phyloP scores from a whole-genome alignment of 2,329 filamentous ascomycete species.

The Xylaria sp. region DNA sequence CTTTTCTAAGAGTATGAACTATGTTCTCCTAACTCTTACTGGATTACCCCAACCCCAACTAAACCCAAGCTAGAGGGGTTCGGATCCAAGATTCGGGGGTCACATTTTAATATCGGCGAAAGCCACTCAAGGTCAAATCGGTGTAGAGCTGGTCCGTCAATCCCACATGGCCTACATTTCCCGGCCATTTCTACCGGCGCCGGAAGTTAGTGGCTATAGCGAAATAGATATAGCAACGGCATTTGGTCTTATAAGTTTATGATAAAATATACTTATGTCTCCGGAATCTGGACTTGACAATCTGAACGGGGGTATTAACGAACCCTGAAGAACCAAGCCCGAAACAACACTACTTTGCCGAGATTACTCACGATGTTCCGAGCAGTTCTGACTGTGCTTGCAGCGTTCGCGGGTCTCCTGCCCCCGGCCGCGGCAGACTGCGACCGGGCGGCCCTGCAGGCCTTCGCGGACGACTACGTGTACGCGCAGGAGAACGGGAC shows the following conservation, averaged over 20 bases:
- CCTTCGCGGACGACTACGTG: slow-evolving; percentile 32
- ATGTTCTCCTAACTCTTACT: too few relatives aligned
- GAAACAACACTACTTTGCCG: not conserved
- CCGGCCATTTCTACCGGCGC: slow-evolving; percentile 25
- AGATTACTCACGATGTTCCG: not conserved
- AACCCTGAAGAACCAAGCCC: not conserved
- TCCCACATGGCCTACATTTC: slow-evolving; percentile 10
- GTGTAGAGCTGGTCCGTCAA: slow-evolving; percentile 5
- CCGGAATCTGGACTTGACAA: not conserved
- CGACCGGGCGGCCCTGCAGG: slow-evolving; percentile 30
- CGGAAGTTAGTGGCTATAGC: slow-evolving; percentile 12
- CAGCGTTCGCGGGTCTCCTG: slow-evolving; percentile 13
- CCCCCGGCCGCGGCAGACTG: slow-evolving; percentile 26
- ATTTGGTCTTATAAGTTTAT: slow-evolving; percentile 10
- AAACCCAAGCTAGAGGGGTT: too few relatives aligned
- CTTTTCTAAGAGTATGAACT: too few relatives aligned
- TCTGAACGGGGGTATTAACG: not conserved
- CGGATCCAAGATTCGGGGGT: too few relatives aligned
- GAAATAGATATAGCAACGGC: slow-evolving; percentile 13
- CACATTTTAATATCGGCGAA: slow-evolving; percentile 26
- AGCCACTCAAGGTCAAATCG: not conserved
- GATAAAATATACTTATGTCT: slow-evolving; percentile 10
- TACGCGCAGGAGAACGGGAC: slow-evolving; percentile 29
- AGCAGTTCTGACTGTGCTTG: not conserved
- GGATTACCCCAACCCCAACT: too few relatives aligned